Percentiles rank a stretch among this genome's conserved stretches.
Conservation (phyloP, 257 asterid species). For the Ilex asprella region DNA sequence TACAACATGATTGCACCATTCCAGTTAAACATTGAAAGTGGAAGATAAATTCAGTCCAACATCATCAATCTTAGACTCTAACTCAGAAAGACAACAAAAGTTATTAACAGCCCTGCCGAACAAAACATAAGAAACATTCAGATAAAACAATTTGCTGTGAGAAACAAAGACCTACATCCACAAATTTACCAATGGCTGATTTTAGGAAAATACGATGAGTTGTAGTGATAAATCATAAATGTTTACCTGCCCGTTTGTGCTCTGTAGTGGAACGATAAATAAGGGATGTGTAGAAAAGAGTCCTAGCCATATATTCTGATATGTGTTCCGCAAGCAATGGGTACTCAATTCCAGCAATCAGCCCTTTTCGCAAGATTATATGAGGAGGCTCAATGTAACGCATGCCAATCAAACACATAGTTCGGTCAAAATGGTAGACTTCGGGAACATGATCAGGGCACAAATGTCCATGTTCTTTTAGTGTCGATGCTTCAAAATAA, state of each 20-base stretch:
- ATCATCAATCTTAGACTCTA: no score
- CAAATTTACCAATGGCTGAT: no score
- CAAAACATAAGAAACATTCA: no score
- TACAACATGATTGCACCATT: no score
- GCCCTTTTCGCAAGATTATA: constrained; percentile 80
- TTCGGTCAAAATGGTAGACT: constrained; percentile 85
- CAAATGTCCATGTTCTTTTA: constrained; percentile 25
- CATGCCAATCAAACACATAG: constrained; percentile 93
- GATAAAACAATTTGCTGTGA: no score
- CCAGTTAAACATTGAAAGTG: no score
- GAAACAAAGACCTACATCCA: no score
- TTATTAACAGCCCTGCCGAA: no score
- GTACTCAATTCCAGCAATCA: constrained; percentile 78
- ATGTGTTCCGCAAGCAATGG: constrained; percentile 84
- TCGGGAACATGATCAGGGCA: constrained; percentile 33
- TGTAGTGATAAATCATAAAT: no score
- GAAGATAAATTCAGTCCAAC: no score
- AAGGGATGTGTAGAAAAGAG: constrained; percentile 82
- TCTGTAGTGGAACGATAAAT: constrained; percentile 78
- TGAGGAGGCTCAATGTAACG: constrained; percentile 94
- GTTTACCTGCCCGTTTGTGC: constrained; percentile 75
- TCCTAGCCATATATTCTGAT: constrained; percentile 76
- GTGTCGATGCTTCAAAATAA: constrained; percentile 61
- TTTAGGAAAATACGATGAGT: no score
- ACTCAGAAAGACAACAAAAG: no score